phyloP scores from a whole-genome alignment of 2,329 filamentous ascomycete genomes.

The Scedosporium apiospermum region DNA sequence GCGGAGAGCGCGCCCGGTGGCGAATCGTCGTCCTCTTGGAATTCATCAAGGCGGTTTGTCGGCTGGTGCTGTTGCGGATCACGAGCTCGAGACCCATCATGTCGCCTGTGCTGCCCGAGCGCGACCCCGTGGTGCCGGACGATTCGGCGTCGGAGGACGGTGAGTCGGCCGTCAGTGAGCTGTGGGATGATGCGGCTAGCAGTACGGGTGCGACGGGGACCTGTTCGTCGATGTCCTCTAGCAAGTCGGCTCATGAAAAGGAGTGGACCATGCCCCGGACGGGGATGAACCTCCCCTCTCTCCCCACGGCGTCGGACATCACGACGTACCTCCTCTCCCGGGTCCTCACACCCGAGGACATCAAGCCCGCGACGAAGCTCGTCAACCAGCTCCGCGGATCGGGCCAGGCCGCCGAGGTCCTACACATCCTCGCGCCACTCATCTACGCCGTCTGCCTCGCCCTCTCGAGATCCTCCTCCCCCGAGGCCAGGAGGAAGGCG shows the following conservation, averaged over 20 bases:
- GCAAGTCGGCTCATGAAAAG: conserved; percentile 31
- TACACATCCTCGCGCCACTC: conserved; percentile 85
- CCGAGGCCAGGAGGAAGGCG: conserved; percentile 44
- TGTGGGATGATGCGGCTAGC: conserved; percentile 29
- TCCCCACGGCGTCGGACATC: conserved; percentile 75
- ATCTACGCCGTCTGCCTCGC: conserved; percentile 72
- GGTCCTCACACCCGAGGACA: conserved; percentile 90
- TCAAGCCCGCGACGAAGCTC: conserved; percentile 81
- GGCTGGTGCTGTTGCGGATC: conserved; percentile 68
- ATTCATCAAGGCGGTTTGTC: conserved; percentile 74
- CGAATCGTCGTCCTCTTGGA: conserved; percentile 79
- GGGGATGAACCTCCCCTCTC: conserved; percentile 69
- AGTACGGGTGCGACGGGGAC: conserved; percentile 23
- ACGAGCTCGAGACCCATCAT: conserved; percentile 78
- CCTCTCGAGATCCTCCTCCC: conserved; percentile 3
- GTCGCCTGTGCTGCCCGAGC: conserved; percentile 74
- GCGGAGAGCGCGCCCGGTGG: conserved; percentile 74
- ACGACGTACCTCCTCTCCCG: conserved; percentile 80
- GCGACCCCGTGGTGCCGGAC: conserved; percentile 52
- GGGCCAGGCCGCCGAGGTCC: conserved; percentile 70
- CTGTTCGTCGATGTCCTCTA: conserved; percentile 13
- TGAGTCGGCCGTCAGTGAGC: conserved; percentile 24
- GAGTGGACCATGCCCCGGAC: conserved; percentile 95
- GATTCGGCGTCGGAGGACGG: conserved; percentile 41
- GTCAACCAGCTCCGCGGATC: conserved; percentile 72